Percentiles rank a stretch among this genome's conserved stretches.
Evolutionary conservation across 768 basidiomycete species (phyloP).

Genomic region (Fomitopsis serialis): DNA sequence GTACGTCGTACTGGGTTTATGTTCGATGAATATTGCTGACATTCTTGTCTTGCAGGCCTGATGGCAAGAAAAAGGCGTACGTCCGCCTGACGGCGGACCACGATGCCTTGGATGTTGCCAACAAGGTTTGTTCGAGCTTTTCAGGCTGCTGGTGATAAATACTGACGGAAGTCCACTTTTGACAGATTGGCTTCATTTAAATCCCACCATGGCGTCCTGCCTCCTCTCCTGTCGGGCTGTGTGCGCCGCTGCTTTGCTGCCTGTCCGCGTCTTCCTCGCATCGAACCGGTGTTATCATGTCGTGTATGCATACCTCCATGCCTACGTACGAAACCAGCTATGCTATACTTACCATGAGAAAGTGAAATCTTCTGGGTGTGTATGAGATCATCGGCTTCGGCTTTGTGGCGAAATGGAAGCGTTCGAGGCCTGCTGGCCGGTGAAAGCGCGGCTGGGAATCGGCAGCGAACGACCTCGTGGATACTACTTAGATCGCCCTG

Average conservation of each 20-base stretch:
- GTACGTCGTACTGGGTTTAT: conserved; percentile 37
- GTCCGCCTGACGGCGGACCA: conserved; percentile 93
- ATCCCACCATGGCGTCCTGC: conserved; percentile 1
- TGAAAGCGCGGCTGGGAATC: neutral
- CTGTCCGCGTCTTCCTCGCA: neutral
- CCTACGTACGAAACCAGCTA: conserved; percentile 3
- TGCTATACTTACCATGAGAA: neutral
- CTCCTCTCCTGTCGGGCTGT: neutral
- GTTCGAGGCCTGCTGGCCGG: neutral
- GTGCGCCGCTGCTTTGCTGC: neutral
- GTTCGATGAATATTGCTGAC: neutral
- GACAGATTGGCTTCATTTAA: conserved; percentile 92
- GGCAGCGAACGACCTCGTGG: too few species aligned
- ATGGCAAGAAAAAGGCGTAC: conserved; percentile 99
- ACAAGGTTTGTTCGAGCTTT: conserved; percentile 63
- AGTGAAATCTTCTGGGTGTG: neutral
- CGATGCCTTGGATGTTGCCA: conserved; percentile 94
- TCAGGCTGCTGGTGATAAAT: neutral
- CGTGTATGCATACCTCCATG: conserved; percentile 7
- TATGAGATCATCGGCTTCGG: neutral
- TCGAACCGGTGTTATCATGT: neutral
- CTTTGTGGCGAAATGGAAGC: neutral
- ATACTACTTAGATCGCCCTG: too few species aligned
- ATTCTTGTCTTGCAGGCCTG: conserved; percentile 52
- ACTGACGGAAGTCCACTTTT: neutral